Evolutionary conservation across 2,329 filamentous ascomycete species (phyloP), one percentile per base, ranked within the genome.

Genomic region (Fusarium sp.): DNA sequence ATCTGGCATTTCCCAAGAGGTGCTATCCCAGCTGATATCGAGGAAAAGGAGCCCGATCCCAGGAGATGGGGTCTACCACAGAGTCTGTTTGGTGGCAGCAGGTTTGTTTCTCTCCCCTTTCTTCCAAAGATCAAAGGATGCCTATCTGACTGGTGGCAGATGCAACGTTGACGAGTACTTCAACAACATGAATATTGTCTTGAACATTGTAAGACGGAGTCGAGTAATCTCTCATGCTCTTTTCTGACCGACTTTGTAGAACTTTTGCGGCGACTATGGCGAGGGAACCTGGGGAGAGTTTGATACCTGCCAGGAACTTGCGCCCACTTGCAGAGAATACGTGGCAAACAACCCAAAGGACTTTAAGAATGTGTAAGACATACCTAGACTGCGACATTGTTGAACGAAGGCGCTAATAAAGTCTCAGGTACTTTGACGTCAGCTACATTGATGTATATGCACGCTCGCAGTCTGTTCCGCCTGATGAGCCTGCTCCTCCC

Each of bases 261-360:
- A 90, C 47, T 92, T 95, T 72, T 95, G 92, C 70, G 91, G 91
- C 23, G 85, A 88, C 68, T 93, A 89, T 81, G 90, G 89, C 1
- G 87, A 74, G 37, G 73, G 72, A 6, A 70, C 75, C 14, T 83
- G 81, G 81, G 72, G 71, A 15, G 65, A 65, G 5, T 65, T 71
- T 11, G 75, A 78, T 14, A 70, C 75, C 13, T 82, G 79, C 61
- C 68, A 68, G 51, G 53, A 66, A 9, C 71, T 75, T n/a, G 79
- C 79, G 1, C 66, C 76, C 6, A 80, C 79, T 4, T 83, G 81
- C 59, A 61, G 71, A 19, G 76, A 81, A 48, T 83, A 76, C 61
- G 81, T 84, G 10, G 79, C 76, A 14, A 71, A 69, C 1, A 79
- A 80, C 50, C 81, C 81, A 0, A 53, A 63, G 6, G 79, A 74